These are phyloP conservation scores for Oxalis stricta DNA, from an alignment of 441 rosid species.

Conservation along the genomic window DNA sequence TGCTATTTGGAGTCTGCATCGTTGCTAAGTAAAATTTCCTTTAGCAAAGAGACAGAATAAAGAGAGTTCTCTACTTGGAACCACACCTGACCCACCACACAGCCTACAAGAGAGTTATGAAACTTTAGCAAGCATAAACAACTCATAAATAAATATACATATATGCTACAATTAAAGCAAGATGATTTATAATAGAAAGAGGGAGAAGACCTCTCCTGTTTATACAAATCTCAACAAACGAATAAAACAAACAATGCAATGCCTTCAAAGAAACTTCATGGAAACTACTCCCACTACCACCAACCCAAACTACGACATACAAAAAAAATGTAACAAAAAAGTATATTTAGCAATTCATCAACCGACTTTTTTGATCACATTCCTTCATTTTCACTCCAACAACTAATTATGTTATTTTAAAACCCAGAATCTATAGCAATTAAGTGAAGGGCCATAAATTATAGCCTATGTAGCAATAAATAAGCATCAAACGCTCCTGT, in stretches of 20 bases:
- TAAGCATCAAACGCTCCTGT: no score
- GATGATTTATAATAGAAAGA: slow-evolving; percentile 13
- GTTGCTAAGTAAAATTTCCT: slow-evolving; percentile 16
- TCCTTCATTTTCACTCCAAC: slow-evolving; percentile 23
- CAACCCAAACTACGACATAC: slow-evolving; percentile 52
- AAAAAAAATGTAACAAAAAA: slow-evolving; percentile 14
- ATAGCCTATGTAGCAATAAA: no score
- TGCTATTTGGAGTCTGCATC: slow-evolving; percentile 87
- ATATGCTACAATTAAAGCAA: slow-evolving; percentile 16
- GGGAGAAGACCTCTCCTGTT: slow-evolving; percentile 18
- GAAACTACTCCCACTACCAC: slow-evolving; percentile 82
- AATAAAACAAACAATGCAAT: slow-evolving; percentile 39
- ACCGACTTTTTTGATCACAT: slow-evolving; percentile 9
- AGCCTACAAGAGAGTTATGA: slow-evolving; percentile 33
- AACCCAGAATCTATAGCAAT: slow-evolving; percentile 5
- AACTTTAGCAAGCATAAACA: slow-evolving; percentile 21
- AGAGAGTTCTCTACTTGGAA: slow-evolving; percentile 17
- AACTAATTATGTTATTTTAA: slow-evolving; percentile 5
- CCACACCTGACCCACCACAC: slow-evolving; percentile 45
- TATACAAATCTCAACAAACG: slow-evolving; percentile 45
- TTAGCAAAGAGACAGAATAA: slow-evolving; percentile 11
- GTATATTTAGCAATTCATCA: slow-evolving; percentile 19
- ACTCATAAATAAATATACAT: slow-evolving; percentile 21
- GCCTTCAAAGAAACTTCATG: slow-evolving; percentile 83
- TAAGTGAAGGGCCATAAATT: slow-evolving; percentile 6